Evolutionary conservation across 441 rosid species (phyloP).

Genomic region (Rhodomyrtus psidioides): DNA sequence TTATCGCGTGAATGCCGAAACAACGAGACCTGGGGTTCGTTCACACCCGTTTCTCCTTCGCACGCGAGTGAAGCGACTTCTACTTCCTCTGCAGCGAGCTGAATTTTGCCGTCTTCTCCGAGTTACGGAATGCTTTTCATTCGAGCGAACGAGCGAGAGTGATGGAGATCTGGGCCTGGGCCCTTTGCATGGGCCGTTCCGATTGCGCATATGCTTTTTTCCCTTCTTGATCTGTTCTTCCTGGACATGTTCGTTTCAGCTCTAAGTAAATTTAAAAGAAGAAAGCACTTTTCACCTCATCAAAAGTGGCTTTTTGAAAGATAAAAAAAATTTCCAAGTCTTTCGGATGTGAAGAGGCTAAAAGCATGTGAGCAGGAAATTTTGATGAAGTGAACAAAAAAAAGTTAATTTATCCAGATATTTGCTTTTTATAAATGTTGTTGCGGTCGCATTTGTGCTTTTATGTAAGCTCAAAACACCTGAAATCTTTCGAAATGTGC

Average conservation of each 20-base stretch:
- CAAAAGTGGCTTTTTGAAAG: too few species aligned
- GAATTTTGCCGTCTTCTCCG: background rate
- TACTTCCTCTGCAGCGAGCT: background rate
- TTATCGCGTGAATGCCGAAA: background rate
- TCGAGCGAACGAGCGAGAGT: background rate
- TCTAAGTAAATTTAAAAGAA: too few species aligned
- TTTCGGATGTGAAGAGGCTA: too few species aligned
- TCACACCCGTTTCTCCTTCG: background rate
- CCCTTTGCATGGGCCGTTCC: background rate
- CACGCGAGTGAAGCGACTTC: background rate
- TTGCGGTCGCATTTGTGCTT: too few species aligned
- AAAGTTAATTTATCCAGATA: too few species aligned
- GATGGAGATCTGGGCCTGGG: background rate
- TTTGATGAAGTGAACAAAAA: too few species aligned
- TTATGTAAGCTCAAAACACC: background rate
- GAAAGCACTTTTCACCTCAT: too few species aligned
- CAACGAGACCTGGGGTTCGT: background rate
- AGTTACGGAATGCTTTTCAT: background rate
- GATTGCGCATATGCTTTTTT: background rate
- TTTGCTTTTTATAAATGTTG: background rate
- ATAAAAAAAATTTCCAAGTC: too few species aligned
- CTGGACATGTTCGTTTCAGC: too few species aligned
- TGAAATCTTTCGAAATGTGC: background rate
- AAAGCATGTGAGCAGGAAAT: too few species aligned
- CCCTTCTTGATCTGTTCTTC: too few species aligned